Conservation (phyloP, 116 monocot species). For the Trichopus zeylanicus region DNA sequence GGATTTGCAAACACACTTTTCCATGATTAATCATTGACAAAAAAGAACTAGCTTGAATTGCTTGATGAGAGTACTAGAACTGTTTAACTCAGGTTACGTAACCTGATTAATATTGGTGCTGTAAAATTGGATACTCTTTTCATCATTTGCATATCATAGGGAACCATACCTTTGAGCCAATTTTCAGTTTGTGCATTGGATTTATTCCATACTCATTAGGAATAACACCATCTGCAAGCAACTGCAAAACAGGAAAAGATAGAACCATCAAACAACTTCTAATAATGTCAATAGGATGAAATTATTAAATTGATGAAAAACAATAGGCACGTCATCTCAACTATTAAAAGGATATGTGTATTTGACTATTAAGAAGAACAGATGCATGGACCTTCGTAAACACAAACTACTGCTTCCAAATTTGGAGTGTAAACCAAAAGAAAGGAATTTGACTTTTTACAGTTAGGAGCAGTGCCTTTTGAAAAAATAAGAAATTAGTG, state of each 20-base stretch:
- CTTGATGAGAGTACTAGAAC: not conserved
- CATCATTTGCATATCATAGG: not conserved
- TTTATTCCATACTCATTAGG: conserved; percentile 99
- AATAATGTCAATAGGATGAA: no score
- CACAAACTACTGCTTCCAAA: not conserved
- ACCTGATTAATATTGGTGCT: not conserved
- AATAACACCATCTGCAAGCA: conserved; percentile 98
- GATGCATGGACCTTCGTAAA: not conserved
- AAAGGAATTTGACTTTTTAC: not conserved
- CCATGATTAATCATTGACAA: no score
- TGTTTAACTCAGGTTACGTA: not conserved
- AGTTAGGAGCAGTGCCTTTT: not conserved
- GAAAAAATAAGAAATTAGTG: not conserved
- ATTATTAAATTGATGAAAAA: no score
- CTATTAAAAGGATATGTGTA: not conserved
- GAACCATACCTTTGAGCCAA: conserved; percentile 87
- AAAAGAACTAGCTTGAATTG: not conserved
- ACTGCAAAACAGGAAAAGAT: conserved; percentile 22
- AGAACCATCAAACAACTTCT: not conserved
- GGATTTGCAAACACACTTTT: not conserved
- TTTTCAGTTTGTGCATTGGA: conserved; percentile 92
- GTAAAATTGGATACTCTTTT: not conserved
- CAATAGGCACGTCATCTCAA: no score
- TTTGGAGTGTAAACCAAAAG: not conserved
- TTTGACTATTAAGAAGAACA: not conserved